Base-by-base conservation (phyloP, 441 rosid species). In the Populus trichocarpa region DNA sequence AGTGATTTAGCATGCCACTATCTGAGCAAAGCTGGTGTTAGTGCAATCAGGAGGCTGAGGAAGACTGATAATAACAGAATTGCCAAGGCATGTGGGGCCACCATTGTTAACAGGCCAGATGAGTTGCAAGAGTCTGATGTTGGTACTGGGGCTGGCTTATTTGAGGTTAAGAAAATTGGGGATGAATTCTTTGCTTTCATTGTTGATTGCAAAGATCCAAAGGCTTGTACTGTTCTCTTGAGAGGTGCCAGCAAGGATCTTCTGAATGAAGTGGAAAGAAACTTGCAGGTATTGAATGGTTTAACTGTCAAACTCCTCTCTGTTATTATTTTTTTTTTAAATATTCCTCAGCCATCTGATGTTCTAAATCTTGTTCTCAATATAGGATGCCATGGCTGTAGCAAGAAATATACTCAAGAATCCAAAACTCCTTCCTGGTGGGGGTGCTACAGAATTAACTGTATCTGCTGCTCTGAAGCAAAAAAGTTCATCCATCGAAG, bases 241-340 rank as follows among this genome's bases (percentile, higher is more conserved):
- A 90, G 98, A 75, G 99, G 98, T 67, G 96, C 99, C 32, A 95
- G 98, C 75, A 95, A 96, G 92, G 99, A 96, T 88, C 94, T 95
- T 30, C 85, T 93, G 75, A 90, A 95, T 70, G 99, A 95, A 89
- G 98, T 95, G 65, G 97, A 95, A 87, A 91, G 99, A 83, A 95
- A 93, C 83, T 86, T 95, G 86, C 99, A 93, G 95, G 99, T 92
- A 79, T 59, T 30, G 76, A 72, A 53, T 73, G 30, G 7, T 69
- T 46, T 75, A 28, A n/a, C 38, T 6, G 71, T 72, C 68, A 67
- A 26, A 28, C 33, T 80, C 11, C 26, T 22, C 65, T 53, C 5
- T 32, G 63, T 67, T 69, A n/a, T n/a, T n/a, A n/a, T 46, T 75
- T 72, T 72, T 23, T 53, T 50, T 40, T 8, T 0, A 3, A 16